Percentiles rank a stretch among this genome's conserved stretches.
phyloP scores from a whole-genome alignment of 805 yeast genomes.

The Pachysolen tannophilus region DNA sequence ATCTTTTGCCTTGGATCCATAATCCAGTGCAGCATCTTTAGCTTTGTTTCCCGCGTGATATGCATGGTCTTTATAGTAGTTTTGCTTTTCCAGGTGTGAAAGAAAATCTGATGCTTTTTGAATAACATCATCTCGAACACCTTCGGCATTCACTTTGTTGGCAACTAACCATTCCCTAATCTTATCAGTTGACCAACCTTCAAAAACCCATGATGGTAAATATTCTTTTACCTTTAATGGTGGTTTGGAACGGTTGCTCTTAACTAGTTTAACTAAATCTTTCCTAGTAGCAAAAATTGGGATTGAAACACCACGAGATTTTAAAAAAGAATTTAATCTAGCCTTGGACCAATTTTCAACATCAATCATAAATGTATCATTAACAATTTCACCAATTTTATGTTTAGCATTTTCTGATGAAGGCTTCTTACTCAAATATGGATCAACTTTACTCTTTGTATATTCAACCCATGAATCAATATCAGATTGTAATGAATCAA shows the following conservation, averaged over 20 bases:
- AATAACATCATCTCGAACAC: slow-evolving; percentile 19
- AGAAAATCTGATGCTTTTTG: slow-evolving; percentile 13
- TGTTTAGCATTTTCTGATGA: slow-evolving; percentile 1
- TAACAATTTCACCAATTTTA: slow-evolving; percentile 27
- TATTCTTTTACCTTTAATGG: slow-evolving; percentile 17
- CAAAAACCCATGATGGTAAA: slow-evolving; percentile 21
- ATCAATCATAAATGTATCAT: slow-evolving; percentile 37
- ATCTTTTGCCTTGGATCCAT: slow-evolving; percentile 16
- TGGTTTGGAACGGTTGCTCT: slow-evolving; percentile 25
- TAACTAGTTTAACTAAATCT: slow-evolving; percentile 31
- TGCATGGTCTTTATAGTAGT: slow-evolving; percentile 7
- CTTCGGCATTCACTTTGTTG: slow-evolving; percentile 20
- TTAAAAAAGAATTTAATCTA: slow-evolving; percentile 32
- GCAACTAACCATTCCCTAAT: slow-evolving; percentile 31
- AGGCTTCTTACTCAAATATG: slow-evolving; percentile 13
- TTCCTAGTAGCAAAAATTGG: slow-evolving; percentile 31
- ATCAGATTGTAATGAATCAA: slow-evolving; percentile 28
- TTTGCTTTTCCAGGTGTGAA: slow-evolving; percentile 6
- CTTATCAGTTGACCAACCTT: slow-evolving; percentile 30
- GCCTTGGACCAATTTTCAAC: slow-evolving; percentile 40
- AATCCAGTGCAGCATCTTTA: slow-evolving; percentile 16
- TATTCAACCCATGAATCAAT: slow-evolving; percentile 27
- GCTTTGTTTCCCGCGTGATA: slow-evolving; percentile 7
- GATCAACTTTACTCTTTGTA: slow-evolving; percentile 23
- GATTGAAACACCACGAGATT: slow-evolving; percentile 30